Conservation (phyloP, 352 stramenopile species). For the Globisporangium okanoganense region DNA sequence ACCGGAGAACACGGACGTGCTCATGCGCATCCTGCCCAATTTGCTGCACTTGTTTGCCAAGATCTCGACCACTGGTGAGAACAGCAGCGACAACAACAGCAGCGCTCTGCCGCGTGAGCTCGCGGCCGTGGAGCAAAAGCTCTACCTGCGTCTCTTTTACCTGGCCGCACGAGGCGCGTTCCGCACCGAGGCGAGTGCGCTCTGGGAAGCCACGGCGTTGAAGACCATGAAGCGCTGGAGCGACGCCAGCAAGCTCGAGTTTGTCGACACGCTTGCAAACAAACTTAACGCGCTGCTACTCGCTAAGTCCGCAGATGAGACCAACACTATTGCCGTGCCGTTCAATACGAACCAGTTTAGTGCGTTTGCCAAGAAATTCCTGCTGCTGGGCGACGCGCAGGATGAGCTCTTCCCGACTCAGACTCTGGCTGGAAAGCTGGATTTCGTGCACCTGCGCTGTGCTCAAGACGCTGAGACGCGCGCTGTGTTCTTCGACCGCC, state of each 20-base stretch:
- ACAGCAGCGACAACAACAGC: neutral
- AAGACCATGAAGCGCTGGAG: constrained; percentile 43
- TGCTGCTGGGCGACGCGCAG: constrained; percentile 38
- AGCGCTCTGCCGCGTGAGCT: constrained; percentile 42
- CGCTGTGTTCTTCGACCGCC: constrained; percentile 38
- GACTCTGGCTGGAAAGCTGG: constrained; percentile 39
- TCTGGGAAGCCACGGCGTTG: constrained; percentile 46
- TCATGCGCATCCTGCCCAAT: constrained; percentile 57
- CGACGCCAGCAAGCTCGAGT: constrained; percentile 19
- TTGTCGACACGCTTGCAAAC: constrained; percentile 45
- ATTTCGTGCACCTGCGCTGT: constrained; percentile 47
- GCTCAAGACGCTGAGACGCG: constrained; percentile 14
- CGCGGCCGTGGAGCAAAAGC: constrained; percentile 42
- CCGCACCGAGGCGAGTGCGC: constrained; percentile 33
- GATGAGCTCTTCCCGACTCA: constrained; percentile 20
- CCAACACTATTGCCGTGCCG: neutral
- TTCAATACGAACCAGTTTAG: constrained; percentile 53
- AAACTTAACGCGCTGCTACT: constrained; percentile 51
- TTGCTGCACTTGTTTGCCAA: constrained; percentile 57
- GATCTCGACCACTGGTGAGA: constrained; percentile 13
- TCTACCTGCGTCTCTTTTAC: constrained; percentile 60
- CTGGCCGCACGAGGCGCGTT: constrained; percentile 48
- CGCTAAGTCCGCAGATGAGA: constrained; percentile 19
- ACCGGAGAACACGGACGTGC: constrained; percentile 29
- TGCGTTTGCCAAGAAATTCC: constrained; percentile 46